Evolutionary conservation across 345 rosid species (phyloP).

Genomic region (Hibiscus syriacus): DNA sequence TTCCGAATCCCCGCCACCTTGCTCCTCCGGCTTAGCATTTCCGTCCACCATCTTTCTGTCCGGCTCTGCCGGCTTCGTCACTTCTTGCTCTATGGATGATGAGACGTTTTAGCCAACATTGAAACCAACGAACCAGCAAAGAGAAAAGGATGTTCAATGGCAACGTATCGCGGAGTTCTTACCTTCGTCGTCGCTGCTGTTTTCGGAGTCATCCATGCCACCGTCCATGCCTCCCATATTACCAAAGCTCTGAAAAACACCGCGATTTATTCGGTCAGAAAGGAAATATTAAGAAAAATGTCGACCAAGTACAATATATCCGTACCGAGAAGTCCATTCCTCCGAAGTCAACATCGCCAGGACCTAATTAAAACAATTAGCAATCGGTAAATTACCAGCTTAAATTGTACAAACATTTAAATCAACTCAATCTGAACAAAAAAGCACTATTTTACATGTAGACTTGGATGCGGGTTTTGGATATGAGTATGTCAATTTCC

Average conservation of each 20-base stretch:
- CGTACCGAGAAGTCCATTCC: slow-evolving; percentile 82
- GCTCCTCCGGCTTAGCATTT: slow-evolving; percentile 4
- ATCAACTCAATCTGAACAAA: too few relatives aligned
- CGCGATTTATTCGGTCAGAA: neutral
- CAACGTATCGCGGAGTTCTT: neutral
- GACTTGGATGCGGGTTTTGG: too few relatives aligned
- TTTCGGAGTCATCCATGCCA: slow-evolving; percentile 43
- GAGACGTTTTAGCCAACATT: neutral
- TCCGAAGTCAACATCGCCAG: slow-evolving; percentile 50
- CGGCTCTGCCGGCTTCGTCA: slow-evolving; percentile 16
- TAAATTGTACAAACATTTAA: neutral
- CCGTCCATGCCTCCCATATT: neutral
- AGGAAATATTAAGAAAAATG: neutral
- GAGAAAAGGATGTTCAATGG: neutral
- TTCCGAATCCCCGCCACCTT: slow-evolving; percentile 9
- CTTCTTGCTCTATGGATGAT: slow-evolving; percentile 6
- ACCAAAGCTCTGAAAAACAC: slow-evolving; percentile 26
- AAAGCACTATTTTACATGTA: too few relatives aligned
- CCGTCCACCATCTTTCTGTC: slow-evolving; percentile 6
- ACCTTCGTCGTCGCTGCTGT: slow-evolving; percentile 95
- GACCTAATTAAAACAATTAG: slow-evolving; percentile 29
- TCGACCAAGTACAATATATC: neutral
- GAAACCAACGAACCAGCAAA: neutral
- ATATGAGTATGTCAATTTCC: neutral
- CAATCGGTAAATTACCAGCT: neutral